Percentiles rank a stretch among this genome's conserved stretches.
Evolutionary conservation across 257 asterid species (phyloP).

Genomic region (Coffea canephora): DNA sequence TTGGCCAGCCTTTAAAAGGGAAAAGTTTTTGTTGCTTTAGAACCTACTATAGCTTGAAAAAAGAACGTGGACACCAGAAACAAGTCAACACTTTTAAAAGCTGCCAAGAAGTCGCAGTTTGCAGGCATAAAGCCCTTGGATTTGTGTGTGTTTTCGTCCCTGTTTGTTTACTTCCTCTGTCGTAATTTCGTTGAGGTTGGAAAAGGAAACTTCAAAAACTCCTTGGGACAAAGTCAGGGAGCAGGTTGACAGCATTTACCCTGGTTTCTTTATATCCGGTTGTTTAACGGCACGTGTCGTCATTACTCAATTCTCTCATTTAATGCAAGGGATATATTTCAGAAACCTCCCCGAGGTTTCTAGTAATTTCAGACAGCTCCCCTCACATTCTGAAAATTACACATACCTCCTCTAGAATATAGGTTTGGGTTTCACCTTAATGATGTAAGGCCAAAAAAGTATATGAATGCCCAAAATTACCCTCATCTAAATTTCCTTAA

Average conservation of each 20-base stretch:
- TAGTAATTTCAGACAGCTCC: too few species aligned
- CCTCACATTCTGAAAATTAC: too few species aligned
- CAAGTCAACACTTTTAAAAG: constrained; percentile 2
- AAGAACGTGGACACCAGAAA: background rate
- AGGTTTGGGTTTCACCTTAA: too few species aligned
- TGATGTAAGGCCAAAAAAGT: too few species aligned
- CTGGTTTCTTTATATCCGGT: background rate
- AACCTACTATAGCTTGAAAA: background rate
- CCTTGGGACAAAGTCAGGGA: background rate
- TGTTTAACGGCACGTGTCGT: background rate
- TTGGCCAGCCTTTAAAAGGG: background rate
- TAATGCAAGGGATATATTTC: background rate
- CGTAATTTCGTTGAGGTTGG: background rate
- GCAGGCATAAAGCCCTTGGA: background rate
- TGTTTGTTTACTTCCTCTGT: background rate
- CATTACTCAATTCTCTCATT: background rate
- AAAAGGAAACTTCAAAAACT: background rate
- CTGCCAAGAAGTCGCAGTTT: background rate
- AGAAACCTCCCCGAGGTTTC: too few species aligned
- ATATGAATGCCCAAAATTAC: too few species aligned
- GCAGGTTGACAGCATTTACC: background rate
- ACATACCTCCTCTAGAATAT: too few species aligned
- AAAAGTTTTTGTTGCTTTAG: background rate
- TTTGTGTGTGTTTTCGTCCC: background rate
- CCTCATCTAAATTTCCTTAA: too few species aligned